These are phyloP conservation scores for Collybia sordida DNA, from an alignment of 768 basidiomycete species.

Conservation along the genomic window DNA sequence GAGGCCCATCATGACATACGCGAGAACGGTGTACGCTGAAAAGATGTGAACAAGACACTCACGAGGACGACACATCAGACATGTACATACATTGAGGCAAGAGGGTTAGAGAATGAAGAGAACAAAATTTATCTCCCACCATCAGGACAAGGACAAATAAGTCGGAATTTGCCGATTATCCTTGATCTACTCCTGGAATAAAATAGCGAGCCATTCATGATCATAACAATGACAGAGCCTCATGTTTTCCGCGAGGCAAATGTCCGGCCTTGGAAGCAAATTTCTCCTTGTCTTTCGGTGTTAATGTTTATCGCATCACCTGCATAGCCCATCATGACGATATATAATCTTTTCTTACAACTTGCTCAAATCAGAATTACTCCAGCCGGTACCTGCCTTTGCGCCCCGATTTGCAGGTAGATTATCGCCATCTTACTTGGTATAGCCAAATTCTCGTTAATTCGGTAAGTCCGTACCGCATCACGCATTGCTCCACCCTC, in stretches of 20 bases:
- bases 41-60: conserved; percentile 8
- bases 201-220: neutral
- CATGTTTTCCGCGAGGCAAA: conserved; percentile 43
- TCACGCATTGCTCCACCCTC: conserved; percentile 21
- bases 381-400: conserved; percentile 9
- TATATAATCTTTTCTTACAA: conserved; percentile 3
- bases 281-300: conserved; percentile 1
- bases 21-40: neutral
- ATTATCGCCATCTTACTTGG: conserved; percentile 17
- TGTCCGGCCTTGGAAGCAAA: conserved; percentile 23
- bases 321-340: conserved; percentile 7
- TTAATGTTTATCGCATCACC: conserved; percentile 2
- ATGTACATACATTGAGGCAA: neutral
- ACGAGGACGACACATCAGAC: conserved; percentile 7
- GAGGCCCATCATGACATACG: conserved; percentile 34
- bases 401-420: conserved; percentile 17
- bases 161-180: conserved; percentile 7
- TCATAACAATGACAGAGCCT: conserved; percentile 25
- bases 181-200: neutral
- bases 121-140: too few species aligned
- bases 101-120: conserved; percentile 1
- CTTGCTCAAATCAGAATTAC: conserved; percentile 13
- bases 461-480: conserved; percentile 31
- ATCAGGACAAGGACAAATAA: conserved; percentile 3
- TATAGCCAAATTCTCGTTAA: conserved; percentile 11